Conservation (phyloP, 75 land plant genomes). For the Azolla pinnata region DNA sequence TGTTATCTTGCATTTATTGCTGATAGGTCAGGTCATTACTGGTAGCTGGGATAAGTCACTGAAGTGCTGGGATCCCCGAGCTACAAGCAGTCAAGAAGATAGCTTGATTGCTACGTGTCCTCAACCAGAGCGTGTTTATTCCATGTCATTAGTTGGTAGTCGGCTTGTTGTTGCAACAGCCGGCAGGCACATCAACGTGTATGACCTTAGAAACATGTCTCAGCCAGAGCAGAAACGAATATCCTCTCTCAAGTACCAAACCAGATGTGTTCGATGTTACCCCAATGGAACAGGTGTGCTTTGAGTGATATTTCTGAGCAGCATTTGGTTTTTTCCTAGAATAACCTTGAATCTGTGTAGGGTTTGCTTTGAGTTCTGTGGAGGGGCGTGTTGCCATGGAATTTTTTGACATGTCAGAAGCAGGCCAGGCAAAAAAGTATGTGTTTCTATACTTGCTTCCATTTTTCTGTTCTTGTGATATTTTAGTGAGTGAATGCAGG, state of each 20-base stretch:
- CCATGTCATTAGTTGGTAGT: constrained; percentile 83
- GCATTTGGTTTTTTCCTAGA: neutral
- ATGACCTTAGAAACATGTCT: constrained; percentile 94
- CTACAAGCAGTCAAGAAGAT: constrained; percentile 69
- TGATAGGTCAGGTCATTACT: constrained; percentile 94
- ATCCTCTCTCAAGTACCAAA: constrained; percentile 94
- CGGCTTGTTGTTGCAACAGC: constrained; percentile 97
- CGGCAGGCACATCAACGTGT: constrained; percentile 93
- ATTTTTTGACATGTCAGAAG: constrained; percentile 88
- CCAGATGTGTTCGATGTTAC: constrained; percentile 98
- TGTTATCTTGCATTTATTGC: too few species aligned
- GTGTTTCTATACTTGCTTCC: too few species aligned
- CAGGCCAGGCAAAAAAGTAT: constrained; percentile 91
- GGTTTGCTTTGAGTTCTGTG: constrained; percentile 98
- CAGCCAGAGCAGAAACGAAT: constrained; percentile 95
- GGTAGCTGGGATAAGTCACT: constrained; percentile 99
- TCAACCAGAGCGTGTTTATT: constrained; percentile 97
- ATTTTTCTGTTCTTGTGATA: too few species aligned
- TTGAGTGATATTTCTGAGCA: too few species aligned
- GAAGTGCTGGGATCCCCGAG: constrained; percentile 98
- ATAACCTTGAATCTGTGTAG: constrained; percentile 30
- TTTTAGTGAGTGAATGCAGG: too few species aligned
- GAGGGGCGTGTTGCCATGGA: constrained; percentile 99
- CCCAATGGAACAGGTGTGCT: constrained; percentile 96
- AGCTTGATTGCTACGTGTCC: constrained; percentile 72